Evolutionary conservation across 805 yeast species (phyloP).

Genomic region (Yarrowia divulgata): DNA sequence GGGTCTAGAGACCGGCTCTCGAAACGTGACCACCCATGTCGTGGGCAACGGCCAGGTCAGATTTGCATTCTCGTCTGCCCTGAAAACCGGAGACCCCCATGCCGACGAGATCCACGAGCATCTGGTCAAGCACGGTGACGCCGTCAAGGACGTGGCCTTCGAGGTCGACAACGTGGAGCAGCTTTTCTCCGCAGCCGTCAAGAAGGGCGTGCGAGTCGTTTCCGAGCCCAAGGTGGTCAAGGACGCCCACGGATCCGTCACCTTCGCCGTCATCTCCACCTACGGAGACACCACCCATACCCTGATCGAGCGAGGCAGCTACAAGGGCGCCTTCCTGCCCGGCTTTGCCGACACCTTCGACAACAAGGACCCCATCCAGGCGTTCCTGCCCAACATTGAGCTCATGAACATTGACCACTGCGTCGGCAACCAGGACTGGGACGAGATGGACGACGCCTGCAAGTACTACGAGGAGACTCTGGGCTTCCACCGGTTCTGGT

Average conservation of each 20-base stretch:
- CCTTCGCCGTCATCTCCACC: constrained; percentile 59
- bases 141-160: constrained; percentile 79
- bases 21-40: constrained; percentile 64
- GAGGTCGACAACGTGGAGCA: constrained; percentile 60
- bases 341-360: constrained; percentile 50
- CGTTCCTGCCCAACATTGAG: constrained; percentile 51
- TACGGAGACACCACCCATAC: constrained; percentile 76
- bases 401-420: constrained; percentile 71
- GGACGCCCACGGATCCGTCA: constrained; percentile 62
- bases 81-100: constrained; percentile 48
- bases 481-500: constrained; percentile 83
- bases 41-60: constrained; percentile 62
- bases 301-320: constrained; percentile 57
- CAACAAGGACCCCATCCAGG: constrained; percentile 44
- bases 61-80: constrained; percentile 57
- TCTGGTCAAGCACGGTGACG: constrained; percentile 71
- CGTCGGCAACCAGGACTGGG: constrained; percentile 80
- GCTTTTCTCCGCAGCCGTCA: constrained; percentile 57
- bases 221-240: constrained; percentile 45
- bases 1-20: constrained; percentile 74
- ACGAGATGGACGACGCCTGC: constrained; percentile 66
- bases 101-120: constrained; percentile 56
- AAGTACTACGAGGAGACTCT: constrained; percentile 65
- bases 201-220: constrained; percentile 59
- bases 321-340: constrained; percentile 61